These are phyloP conservation scores for Penicillium goetzii DNA, from an alignment of 495 filamentous ascomycete genomes.

Conservation along the genomic window DNA sequence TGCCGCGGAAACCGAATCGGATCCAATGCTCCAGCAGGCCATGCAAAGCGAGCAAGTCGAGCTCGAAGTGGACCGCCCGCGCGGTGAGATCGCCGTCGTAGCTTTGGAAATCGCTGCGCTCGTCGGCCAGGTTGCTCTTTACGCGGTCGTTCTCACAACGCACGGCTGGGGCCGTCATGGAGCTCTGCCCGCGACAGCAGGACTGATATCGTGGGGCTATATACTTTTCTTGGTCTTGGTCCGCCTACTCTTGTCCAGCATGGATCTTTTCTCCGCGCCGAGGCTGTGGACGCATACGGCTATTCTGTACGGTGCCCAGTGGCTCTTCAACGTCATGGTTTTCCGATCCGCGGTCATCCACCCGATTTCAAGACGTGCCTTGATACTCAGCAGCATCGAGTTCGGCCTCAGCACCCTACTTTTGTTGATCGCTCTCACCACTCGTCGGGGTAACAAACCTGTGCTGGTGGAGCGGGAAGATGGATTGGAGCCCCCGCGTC, in stretches of 20 bases:
- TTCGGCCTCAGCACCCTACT: conserved; percentile 77
- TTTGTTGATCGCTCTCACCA: conserved; percentile 72
- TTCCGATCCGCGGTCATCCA: conserved; percentile 89
- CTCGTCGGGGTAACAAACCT: conserved; percentile 88
- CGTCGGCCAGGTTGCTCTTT: conserved; percentile 68
- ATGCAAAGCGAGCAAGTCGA: conserved; percentile 67
- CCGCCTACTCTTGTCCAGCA: conserved; percentile 72
- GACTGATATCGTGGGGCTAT: conserved; percentile 77
- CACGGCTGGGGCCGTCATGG: conserved; percentile 59
- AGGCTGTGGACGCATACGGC: conserved; percentile 93
- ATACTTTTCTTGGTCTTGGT: conserved; percentile 73
- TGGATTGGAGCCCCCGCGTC: conserved; percentile 78
- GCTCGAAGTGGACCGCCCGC: conserved; percentile 75
- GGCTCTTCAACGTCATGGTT: conserved; percentile 72
- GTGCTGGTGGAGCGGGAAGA: conserved; percentile 86
- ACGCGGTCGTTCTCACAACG: conserved; percentile 61
- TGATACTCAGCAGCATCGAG: conserved; percentile 65
- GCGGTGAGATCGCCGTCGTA: conserved; percentile 69
- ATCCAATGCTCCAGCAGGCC: conserved; percentile 64
- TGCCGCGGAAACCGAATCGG: conserved; percentile 63
- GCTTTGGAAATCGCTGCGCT: conserved; percentile 75
- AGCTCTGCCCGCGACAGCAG: conserved; percentile 63
- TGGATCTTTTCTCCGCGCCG: conserved; percentile 64
- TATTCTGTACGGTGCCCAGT: conserved; percentile 79
- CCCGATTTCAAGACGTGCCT: conserved; percentile 58